Evolutionary conservation across 352 stramenopile species (phyloP), one percentile per base, ranked within the genome.

Genomic region (Phytophthora chlamydospora): DNA sequence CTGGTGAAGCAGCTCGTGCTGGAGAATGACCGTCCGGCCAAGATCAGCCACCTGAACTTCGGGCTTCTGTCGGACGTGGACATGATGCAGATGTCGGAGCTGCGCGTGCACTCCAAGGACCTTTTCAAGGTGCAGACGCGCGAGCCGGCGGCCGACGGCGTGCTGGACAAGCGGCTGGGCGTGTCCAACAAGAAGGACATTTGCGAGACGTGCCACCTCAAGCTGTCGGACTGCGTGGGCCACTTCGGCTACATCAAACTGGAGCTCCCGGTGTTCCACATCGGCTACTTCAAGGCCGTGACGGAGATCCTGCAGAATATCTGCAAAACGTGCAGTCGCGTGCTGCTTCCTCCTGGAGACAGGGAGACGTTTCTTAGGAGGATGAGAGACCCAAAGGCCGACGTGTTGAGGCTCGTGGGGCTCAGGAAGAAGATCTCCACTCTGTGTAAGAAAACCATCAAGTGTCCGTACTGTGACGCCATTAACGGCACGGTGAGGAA

Each of bases 241-340:
- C 97, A 99, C 73, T 99, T 98, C 83, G 98, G 98, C 16, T 98
- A 99, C 83, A 99, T 99, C 71, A 89, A 97, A 50, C 75, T 99
- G 32, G 93, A 97, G 63, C 87, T 99, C 32, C 98, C 98, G 0
- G 97, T 99, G 53, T 99, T 99, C 74, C 98, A 99, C 80, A 99
- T 99, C 75, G 98, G 98, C 5, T 99, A 98, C 75, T 98, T 99
- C 69, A 99, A 99, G 61, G 95, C 98, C 62, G 99, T 97, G 45
- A 90, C 99, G 11, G 91, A 97, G 49, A 91, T 99, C 14, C 74
- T 99, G 32, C 97, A 99, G 72, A 99, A 97, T 68, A 98, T 99
- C 47, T 99, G 98, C 66, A 96, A 96, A 75, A 89, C 81, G 16
- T 99, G 98, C 75, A 98, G 88, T 17, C 78, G 96, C 31, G 93